Evolutionary conservation across 2,329 filamentous ascomycete genomes (phyloP).

Genomic region (Fusarium subtropicale): DNA sequence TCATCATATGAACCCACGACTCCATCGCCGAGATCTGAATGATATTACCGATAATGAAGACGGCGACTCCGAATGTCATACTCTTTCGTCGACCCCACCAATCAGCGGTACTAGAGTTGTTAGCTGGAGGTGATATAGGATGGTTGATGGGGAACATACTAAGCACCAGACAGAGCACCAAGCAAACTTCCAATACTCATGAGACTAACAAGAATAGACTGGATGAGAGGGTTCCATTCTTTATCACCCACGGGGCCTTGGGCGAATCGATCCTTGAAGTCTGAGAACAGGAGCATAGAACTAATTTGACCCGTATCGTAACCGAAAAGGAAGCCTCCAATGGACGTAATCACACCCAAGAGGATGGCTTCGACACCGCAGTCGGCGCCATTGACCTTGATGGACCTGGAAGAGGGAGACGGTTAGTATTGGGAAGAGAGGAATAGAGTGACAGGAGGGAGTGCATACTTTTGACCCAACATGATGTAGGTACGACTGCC

Average conservation of each 20-base stretch:
- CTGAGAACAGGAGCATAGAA: slow-evolving; percentile 60
- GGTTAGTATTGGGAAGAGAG: slow-evolving; percentile 9
- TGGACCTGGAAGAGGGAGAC: slow-evolving; percentile 47
- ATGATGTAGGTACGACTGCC: slow-evolving; percentile 38
- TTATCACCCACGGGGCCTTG: slow-evolving; percentile 56
- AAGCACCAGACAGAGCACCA: slow-evolving; percentile 65
- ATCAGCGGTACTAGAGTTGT: slow-evolving; percentile 60
- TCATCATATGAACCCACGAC: slow-evolving; percentile 73
- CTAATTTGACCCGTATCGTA: slow-evolving; percentile 73
- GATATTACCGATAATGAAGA: slow-evolving; percentile 73
- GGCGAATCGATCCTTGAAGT: slow-evolving; percentile 69
- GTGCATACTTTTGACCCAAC: slow-evolving; percentile 43
- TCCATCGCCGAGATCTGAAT: slow-evolving; percentile 71
- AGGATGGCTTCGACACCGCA: slow-evolving; percentile 56
- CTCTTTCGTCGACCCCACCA: slow-evolving; percentile 68
- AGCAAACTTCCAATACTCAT: slow-evolving; percentile 67
- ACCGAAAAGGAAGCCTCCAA: slow-evolving; percentile 72
- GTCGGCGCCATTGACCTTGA: slow-evolving; percentile 58
- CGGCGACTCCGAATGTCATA: slow-evolving; percentile 62
- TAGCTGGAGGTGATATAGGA: neutral
- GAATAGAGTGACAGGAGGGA: neutral
- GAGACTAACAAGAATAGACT: slow-evolving; percentile 67
- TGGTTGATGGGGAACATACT: slow-evolving; percentile 45
- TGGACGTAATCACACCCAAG: slow-evolving; percentile 64
- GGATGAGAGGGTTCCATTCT: slow-evolving; percentile 56